Percentiles rank a stretch among this genome's conserved stretches.
These are phyloP conservation scores for Suillus americanus DNA, from an alignment of 768 basidiomycete species.

Conservation along the genomic window DNA sequence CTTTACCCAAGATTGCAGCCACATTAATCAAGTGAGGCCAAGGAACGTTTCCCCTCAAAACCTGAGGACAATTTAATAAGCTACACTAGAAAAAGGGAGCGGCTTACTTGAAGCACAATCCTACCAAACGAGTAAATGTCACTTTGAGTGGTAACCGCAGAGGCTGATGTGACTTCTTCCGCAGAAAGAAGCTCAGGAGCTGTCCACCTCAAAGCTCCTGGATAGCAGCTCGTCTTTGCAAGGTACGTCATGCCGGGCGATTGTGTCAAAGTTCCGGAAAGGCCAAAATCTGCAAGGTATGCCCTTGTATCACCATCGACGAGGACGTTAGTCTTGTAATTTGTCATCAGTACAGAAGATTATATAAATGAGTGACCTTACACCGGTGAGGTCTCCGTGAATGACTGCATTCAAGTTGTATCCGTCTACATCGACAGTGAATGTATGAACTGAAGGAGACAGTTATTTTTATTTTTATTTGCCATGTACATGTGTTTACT, in stretches of 20 bases:
- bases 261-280: constrained; percentile 39
- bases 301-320: constrained; percentile 39
- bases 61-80: background rate
- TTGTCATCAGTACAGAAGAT: background rate
- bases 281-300: constrained; percentile 44
- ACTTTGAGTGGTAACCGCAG: constrained; percentile 14
- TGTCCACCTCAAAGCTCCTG: constrained; percentile 40
- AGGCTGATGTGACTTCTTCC: background rate
- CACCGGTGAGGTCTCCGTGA: constrained; percentile 12
- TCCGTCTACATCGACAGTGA: background rate
- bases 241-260: constrained; percentile 22
- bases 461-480: background rate
- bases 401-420: background rate
- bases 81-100: background rate
- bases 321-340: constrained; percentile 17
- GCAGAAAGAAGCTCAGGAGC: constrained; percentile 35
- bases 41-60: background rate
- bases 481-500: background rate
- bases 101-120: constrained; percentile 23
- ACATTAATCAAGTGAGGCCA: too few species aligned
- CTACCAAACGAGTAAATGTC: constrained; percentile 47
- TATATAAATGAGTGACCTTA: background rate
- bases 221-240: constrained; percentile 8
- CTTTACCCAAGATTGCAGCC: too few species aligned
- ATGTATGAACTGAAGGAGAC: background rate